Evolutionary conservation across 306 rosid genomes (phyloP), one percentile per base, ranked within the genome.

Genomic region (Pueraria montana): DNA sequence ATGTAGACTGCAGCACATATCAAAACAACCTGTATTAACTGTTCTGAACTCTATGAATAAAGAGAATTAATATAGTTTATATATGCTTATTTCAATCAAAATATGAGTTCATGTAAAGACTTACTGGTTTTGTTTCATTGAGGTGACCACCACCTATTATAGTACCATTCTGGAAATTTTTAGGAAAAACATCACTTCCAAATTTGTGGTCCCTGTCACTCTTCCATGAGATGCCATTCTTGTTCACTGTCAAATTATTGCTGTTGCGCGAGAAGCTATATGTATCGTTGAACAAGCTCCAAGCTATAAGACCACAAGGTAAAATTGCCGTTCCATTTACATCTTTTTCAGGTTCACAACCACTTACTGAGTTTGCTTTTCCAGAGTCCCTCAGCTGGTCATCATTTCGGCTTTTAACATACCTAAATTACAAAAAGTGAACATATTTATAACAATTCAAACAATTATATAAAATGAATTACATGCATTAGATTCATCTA

Each of bases 281-380:
- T 1, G 99, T 96, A 80, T 96, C 99, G 12, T 96, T 96, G 85
- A 96, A 96, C 92, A 96, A 81, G 74, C 99, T 96, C 99, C 99
- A 96, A 40, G 99, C 99, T 27, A 96, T 93, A 55, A 96, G 98
- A 86, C 99, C 99, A 84, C 99, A 96, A 42, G 99, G 99, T 78
- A 96, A 86, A 69, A 96, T 86, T 52, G 89, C 76, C 9, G 0
- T 13, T 52, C 90, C 94, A 53, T 87, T 59, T 30, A n/a, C 72
- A 43, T 2, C 0, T 72, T 80, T 86, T 85, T 96, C 99, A 18
- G 98, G 99, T 42, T 91, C 78, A 84, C 99, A 96, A 76, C 72
- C 50, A 77, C 86, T 70, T 59, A 72, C 82, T 0, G 82, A 81
- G 84, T 5, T 34, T 52, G 4, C 71, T 23, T 78, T 86, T 2